Conservation (phyloP, 257 asterid species). For the Solanum chiquidenum region DNA sequence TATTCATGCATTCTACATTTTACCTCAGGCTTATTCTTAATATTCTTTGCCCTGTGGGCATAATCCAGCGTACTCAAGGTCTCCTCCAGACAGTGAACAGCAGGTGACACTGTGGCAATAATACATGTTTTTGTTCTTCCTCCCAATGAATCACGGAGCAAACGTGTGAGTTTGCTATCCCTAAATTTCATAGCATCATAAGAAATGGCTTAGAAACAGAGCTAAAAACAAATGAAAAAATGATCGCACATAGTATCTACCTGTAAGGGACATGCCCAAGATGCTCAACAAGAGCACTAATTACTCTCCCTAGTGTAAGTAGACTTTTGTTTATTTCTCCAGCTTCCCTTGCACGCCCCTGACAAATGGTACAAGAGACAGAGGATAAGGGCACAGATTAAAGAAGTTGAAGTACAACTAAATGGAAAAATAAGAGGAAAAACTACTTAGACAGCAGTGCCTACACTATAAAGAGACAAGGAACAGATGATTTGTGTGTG, state of each 20-base stretch:
- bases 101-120: conserved; percentile 88
- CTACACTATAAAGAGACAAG: not conserved
- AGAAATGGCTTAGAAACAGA: not conserved
- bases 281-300: conserved; percentile 87
- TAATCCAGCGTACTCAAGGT: conserved; percentile 85
- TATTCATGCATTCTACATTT: conserved; percentile 4
- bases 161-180: conserved; percentile 86
- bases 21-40: conserved; percentile 90
- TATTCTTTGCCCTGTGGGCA: conserved; percentile 85
- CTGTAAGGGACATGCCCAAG: conserved; percentile 83
- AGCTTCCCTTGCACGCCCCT: conserved; percentile 95
- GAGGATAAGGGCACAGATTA: not conserved
- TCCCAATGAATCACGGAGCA: conserved; percentile 83
- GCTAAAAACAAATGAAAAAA: not conserved
- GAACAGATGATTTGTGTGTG: not conserved
- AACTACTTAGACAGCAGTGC: not conserved
- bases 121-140: conserved; percentile 89
- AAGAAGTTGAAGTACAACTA: not conserved
- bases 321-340: conserved; percentile 91
- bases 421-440: not conserved
- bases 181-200: conserved; percentile 16
- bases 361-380: not conserved
- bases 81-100: conserved; percentile 91
- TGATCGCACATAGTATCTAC: conserved; percentile 14
- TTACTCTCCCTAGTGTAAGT: conserved; percentile 81